A percentile compares a stretch with the other conserved stretches of the same genome.
phyloP scores from a whole-genome alignment of 805 yeast species.

The Barnettozyma salicaria region DNA sequence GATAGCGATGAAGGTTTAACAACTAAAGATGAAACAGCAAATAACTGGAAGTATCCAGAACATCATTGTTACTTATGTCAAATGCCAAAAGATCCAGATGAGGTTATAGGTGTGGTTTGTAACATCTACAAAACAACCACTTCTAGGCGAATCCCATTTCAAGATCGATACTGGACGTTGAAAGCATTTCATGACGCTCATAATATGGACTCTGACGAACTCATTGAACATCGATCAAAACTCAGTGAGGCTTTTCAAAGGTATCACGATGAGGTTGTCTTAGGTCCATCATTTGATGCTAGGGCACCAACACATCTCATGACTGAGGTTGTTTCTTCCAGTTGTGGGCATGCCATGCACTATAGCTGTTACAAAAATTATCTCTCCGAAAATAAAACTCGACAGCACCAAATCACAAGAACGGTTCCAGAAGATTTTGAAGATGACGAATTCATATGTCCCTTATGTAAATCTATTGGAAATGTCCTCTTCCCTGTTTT shows the following conservation, averaged over 20 bases:
- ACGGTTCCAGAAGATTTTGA: constrained; percentile 72
- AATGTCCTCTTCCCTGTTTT: constrained; percentile 78
- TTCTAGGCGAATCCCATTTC: constrained; percentile 58
- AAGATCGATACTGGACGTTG: constrained; percentile 56
- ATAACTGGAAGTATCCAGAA: constrained; percentile 60
- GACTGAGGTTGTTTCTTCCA: constrained; percentile 36
- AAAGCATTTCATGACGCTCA: constrained; percentile 49
- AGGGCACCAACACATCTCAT: constrained; percentile 21
- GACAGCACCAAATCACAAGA: constrained; percentile 70
- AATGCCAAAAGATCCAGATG: constrained; percentile 59
- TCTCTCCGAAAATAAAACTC: constrained; percentile 45
- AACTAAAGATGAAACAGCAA: neutral
- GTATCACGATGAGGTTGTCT: constrained; percentile 34
- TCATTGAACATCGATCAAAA: constrained; percentile 22
- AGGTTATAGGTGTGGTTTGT: constrained; percentile 71
- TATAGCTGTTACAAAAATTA: constrained; percentile 66
- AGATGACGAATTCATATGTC: constrained; percentile 76
- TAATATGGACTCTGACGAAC: constrained; percentile 14
- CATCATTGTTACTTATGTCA: constrained; percentile 79
- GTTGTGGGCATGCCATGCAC: constrained; percentile 96
- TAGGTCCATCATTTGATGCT: constrained; percentile 70
- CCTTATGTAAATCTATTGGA: constrained; percentile 82
- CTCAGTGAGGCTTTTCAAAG: constrained; percentile 36
- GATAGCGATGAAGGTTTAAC: constrained; percentile 29
- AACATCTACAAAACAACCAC: constrained; percentile 53